phyloP scores from a whole-genome alignment of 805 yeast genomes.

The Zygosaccharomyces lentus region DNA sequence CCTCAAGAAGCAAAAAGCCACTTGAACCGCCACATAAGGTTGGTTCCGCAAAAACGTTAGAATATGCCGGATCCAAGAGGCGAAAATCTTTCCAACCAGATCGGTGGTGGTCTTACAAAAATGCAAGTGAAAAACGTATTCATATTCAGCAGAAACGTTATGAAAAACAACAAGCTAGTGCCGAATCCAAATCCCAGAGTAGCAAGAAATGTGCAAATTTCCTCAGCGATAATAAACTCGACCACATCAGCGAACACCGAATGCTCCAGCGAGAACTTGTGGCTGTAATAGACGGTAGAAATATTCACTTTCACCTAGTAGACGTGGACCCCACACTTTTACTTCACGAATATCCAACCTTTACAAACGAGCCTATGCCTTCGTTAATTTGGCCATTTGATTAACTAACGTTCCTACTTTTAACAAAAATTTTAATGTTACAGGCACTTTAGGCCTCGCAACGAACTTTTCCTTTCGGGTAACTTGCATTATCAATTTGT shows the following conservation, averaged over 20 bases:
- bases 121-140: too few relatives aligned
- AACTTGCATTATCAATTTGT: neutral
- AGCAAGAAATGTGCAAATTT: too few relatives aligned
- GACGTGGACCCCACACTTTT: neutral
- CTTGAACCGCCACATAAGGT: neutral
- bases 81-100: too few relatives aligned
- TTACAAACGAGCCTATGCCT: constrained; percentile 5
- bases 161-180: too few relatives aligned
- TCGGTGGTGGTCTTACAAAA: too few relatives aligned
- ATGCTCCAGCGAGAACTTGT: constrained; percentile 7
- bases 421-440: neutral
- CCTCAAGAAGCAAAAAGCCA: neutral
- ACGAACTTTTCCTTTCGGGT: constrained; percentile 3
- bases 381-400: constrained; percentile 7
- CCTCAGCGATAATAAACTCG: neutral
- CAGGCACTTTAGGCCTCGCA: too few relatives aligned
- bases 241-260: neutral
- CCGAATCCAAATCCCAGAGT: too few relatives aligned
- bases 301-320: constrained; percentile 3
- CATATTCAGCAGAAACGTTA: neutral
- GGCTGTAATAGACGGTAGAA: constrained; percentile 4
- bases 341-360: constrained; percentile 3
- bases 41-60: too few relatives aligned
- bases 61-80: too few relatives aligned
- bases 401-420: neutral